phyloP scores from a whole-genome alignment of 2,329 filamentous ascomycete species.

The Neofusicoccum laricinum region DNA sequence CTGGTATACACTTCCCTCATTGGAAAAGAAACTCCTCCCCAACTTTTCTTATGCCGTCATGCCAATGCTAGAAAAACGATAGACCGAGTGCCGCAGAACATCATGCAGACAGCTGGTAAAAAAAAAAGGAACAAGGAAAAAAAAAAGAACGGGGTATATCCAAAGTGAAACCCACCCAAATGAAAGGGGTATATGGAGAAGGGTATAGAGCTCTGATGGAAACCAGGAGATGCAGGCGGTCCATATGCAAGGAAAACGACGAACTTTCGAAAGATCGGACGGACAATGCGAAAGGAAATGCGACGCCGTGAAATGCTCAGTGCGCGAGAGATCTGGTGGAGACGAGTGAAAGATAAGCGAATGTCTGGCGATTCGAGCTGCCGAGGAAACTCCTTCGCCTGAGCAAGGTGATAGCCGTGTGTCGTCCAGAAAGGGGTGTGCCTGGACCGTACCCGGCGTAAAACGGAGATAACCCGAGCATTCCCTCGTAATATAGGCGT shows the following conservation, averaged over 20 bases:
- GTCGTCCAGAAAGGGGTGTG: constrained; percentile 4
- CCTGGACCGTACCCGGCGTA: neutral
- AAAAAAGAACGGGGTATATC: constrained; percentile 1
- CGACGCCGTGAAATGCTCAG: neutral
- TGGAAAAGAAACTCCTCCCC: neutral
- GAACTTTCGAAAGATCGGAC: neutral
- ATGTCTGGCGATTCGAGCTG: neutral
- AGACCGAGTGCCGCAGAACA: neutral
- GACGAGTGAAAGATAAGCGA: neutral
- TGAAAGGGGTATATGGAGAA: constrained; percentile 12
- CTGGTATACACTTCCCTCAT: neutral
- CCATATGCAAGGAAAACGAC: constrained; percentile 1
- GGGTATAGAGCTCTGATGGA: neutral
- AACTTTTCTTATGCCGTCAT: neutral
- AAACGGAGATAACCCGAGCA: constrained; percentile 3
- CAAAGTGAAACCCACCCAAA: constrained; percentile 1
- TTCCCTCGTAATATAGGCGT: neutral
- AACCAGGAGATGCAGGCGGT: constrained; percentile 4
- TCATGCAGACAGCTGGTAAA: neutral
- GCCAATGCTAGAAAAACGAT: neutral
- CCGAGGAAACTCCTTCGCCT: neutral
- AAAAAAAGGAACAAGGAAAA: neutral
- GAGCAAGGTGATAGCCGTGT: constrained; percentile 2
- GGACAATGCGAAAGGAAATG: neutral
- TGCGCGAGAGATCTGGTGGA: neutral